Base-by-base conservation (phyloP, 2,329 filamentous ascomycete genomes). In the Trichophyton mentagrophytes region DNA sequence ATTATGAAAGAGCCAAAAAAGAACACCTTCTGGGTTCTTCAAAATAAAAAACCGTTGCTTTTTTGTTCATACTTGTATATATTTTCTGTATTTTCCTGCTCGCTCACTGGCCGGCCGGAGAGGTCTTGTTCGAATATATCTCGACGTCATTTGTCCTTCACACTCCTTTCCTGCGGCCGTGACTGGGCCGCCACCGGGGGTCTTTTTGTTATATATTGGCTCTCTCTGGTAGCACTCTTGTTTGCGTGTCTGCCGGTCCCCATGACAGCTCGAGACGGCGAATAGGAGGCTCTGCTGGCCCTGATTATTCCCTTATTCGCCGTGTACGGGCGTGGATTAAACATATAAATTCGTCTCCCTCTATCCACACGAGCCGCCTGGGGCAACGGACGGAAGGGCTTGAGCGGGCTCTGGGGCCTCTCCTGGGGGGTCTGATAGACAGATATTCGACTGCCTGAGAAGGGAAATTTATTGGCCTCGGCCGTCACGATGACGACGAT, bases 71-170 rank as follows among this genome's bases (percentile, higher is more conserved):
- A 30, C n/a, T 38, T 6, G 30, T 33, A 33, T 7, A 3, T 13
- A 17, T 17, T 17, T 38, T 38, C 33, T 38, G 33, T 13, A 38
- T 38, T 38, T 38, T 38, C 27, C 27, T 30, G 27, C 53, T 57
- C n/a, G 27, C 15, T 36, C 30, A 33, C 33, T 13, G 11, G 38
- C 11, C 20, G 55, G 55, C 53, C 5, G 55, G 55, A 38, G 8
- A 42, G 33, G 33, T 13, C 33, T 38, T 38, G 11, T 36, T 30
- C 15, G 13, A 33, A 57, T 53, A 53, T 53, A 5, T n/a, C 33
- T 53, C 27, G 30, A 57, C 55, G 55, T 57, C 55, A 57, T 57
- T 57, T 57, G 55, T 57, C 55, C 55, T 57, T 57, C 55, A 57
- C 27, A 38, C 20, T 20, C 5, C 42, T 22, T 57, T 57, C 38